Evolutionary conservation across 2,329 filamentous ascomycete genomes (phyloP), one percentile per base, ranked within the genome.

Genomic region (Calonectria montana): DNA sequence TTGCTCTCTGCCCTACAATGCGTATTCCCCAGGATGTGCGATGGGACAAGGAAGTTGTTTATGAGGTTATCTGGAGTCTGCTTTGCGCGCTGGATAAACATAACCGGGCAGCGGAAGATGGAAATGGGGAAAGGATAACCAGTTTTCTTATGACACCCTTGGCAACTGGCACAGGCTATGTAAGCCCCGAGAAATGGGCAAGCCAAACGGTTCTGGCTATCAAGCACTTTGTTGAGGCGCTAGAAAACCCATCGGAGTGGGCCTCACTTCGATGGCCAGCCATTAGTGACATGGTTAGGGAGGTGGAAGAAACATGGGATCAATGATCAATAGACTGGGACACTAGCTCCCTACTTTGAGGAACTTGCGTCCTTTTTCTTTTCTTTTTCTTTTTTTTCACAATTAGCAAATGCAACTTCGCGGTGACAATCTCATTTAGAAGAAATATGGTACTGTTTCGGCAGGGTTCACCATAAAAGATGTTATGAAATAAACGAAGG

Each of bases 1-100:
- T 90, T 3, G 87, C 85, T 1, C 79, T 90, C 1, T 89, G 87
- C 77, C 88, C 88, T n/a, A 89, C 88, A 1, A 90, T 90, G 88
- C 82, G 87, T 25, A 76, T 83, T 9, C 87, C 88, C 0, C 72
- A 80, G 13, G 73, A 81, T 25, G 86, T 85, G 8, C 74, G 59
- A 5, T 89, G 88, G 87, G 85, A 89, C 75, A 81, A 83, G 2
- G 88, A 89, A 78, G 81, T 90, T 16, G 85, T 89, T 15, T 89
- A 88, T 75, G 85, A 89, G 76, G 87, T 87, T 80, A 76, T 87
- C 1, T 90, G 88, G 88, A 86, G 83, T 73, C 76, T 90, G 72
- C 75, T 89, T 47, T 86, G 84, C 75, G 81, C 85, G 59, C 72
- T 89, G 7, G 87, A 89, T 61, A 83, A 82, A 48, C 85, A 87